Conservation (phyloP, 2,329 filamentous ascomycete species). For the Tolypocladium paradoxum region DNA sequence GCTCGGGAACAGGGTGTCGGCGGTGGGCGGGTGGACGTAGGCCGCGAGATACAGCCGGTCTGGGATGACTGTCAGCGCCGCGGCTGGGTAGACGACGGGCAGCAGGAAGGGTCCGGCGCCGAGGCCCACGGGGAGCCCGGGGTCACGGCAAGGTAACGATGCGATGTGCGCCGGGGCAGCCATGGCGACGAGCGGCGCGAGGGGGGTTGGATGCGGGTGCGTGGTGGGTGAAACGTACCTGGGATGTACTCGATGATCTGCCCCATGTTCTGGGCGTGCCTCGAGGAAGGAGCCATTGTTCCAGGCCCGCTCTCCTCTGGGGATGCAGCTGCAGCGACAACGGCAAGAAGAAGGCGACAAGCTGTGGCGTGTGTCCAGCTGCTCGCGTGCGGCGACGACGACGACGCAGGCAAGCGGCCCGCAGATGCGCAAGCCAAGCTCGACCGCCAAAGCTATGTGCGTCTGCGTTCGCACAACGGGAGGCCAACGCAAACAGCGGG, state of each 20-base stretch:
- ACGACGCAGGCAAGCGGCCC: neutral
- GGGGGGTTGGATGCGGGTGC: neutral
- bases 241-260: conserved; percentile 95
- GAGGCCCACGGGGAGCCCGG: neutral
- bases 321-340: neutral
- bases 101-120: neutral
- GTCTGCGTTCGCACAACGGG: neutral
- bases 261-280: conserved; percentile 52
- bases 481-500: neutral
- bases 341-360: no score
- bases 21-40: conserved; percentile 71
- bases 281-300: conserved; percentile 40
- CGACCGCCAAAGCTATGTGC: neutral
- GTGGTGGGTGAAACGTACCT: conserved; percentile 43
- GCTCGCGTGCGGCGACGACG: neutral
- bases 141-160: neutral
- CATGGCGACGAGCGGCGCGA: neutral
- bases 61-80: conserved; percentile 29
- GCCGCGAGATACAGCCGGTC: conserved; percentile 93
- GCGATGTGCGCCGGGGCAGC: neutral
- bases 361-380: neutral
- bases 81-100: neutral
- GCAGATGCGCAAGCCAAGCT: neutral
- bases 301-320: conserved; percentile 12
- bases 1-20: conserved; percentile 80